Base-by-base conservation (phyloP, 441 rosid genomes). In the Macaranga tanarius region DNA sequence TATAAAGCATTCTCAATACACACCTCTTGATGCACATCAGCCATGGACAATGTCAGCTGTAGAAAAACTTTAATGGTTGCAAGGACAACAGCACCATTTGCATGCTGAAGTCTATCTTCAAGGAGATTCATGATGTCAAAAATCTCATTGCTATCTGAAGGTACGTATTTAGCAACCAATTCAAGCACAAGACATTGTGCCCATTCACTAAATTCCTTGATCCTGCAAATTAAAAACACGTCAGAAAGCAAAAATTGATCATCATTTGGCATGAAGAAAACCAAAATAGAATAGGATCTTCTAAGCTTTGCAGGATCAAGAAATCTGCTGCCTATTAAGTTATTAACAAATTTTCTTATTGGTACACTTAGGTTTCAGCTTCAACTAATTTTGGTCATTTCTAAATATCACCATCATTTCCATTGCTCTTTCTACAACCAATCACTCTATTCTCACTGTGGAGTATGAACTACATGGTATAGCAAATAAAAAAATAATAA, bases 81-180 rank as follows among this genome's bases (percentile, higher is more conserved):
- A 79, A 95, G 86, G 62, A 95, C 99, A 77, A 95, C 98, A 75
- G 98, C 99, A 73, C 99, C 98, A 88, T 95, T 93, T 67, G 99
- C 99, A 84, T 95, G 98, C 77, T 95, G 97, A 80, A 95, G 99
- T 81, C 99, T 90, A 87, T 95, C 99, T 81, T 93, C 99, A 68
- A 95, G 91, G 78, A 95, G 92, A 85, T 95, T 95, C 99, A 95
- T 95, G 69, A 93, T 88, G 81, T 95, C 97, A 84, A 95, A 95
- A 81, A 90, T 90, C 80, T 95, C 98, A 86, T 85, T 91, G 81
- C 80, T 87, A 61, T 93, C 99, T 25, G 94, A 76, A 0, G 98
- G 99, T 59, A 95, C 87, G 78, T 95, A 95, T 82, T 93, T 95
- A 74, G 88, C 85, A 58, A 86, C 92, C 82, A 95, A 83, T 77